phyloP scores from a whole-genome alignment of 1,284 basidiomycete genomes.

The Meira miltonrushii region DNA sequence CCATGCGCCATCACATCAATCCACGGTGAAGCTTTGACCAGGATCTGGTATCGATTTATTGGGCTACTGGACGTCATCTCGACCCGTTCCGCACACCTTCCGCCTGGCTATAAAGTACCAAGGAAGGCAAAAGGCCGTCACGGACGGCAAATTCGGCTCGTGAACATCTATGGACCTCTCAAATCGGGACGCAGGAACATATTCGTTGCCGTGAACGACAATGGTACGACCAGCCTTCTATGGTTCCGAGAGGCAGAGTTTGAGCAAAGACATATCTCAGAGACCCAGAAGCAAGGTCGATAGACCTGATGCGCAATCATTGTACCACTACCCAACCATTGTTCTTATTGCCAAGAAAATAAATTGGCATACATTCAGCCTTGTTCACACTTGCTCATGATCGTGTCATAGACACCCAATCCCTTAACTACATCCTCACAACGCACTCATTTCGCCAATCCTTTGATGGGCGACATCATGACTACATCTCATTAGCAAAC shows the following conservation, averaged over 20 bases:
- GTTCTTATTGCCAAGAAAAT: too few species aligned
- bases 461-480: too few species aligned
- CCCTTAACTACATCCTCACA: too few species aligned
- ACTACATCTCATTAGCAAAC: too few species aligned
- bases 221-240: slow-evolving; percentile 81
- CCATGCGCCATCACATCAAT: too few species aligned
- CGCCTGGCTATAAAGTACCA: slow-evolving; percentile 7
- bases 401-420: too few species aligned
- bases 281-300: not conserved
- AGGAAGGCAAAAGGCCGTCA: not conserved
- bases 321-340: too few species aligned
- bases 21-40: too few species aligned
- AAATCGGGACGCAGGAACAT: slow-evolving; percentile 79
- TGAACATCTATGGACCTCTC: slow-evolving; percentile 56
- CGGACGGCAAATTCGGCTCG: slow-evolving; percentile 7
- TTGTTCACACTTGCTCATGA: too few species aligned
- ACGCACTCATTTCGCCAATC: too few species aligned
- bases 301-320: too few species aligned
- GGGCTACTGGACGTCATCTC: not conserved
- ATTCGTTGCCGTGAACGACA: slow-evolving; percentile 82
- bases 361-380: too few species aligned
- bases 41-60: not conserved
- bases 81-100: slow-evolving; percentile 11
- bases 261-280: slow-evolving; percentile 60
- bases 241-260: slow-evolving; percentile 82